Evolutionary conservation across 345 rosid species (phyloP), one percentile per base, ranked within the genome.

Genomic region (Ailanthus altissimus): DNA sequence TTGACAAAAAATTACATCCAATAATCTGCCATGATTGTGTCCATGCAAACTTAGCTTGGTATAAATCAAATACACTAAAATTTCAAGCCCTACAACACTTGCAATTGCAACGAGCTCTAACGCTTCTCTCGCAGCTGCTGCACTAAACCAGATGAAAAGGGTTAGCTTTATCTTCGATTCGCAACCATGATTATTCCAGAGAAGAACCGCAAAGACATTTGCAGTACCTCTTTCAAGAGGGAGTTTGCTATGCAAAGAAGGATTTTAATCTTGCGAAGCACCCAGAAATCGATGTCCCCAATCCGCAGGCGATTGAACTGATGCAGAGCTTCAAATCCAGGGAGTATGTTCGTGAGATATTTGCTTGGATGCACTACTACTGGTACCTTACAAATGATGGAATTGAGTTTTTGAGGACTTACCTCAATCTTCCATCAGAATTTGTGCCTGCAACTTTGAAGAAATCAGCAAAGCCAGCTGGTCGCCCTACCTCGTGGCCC

Each of bases 301-400:
- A 92, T 74, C 75, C 90, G 56, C 94, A 92, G 84, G 97, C 90
- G 81, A 92, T 92, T 70, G 90, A 92, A 84, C 89, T 92, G 51
- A 92, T 92, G 97, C 94, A 92, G 89, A 79, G 85, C 68, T 90
- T 90, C 82, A 89, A 90, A 75, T 90, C 94, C 70, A 90, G 85
- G 89, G 92, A 87, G 85, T 90, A 86, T 77, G 94, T 90, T 8
- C 86, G 89, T 10, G 92, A 87, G 82, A 89, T 92, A 32, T 89
- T 90, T 32, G 91, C 94, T 0, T 90, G 92, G 94, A 90, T 90
- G 94, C 90, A 89, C 77, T 90, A 90, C 20, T 90, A 90, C 67
- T 90, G 94, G 94, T 90, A 83, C 76, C 77, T 89, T 45, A 90
- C 91, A 6, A 90, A 90, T 18, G 92, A 89, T 47, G 94, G 94